Percentiles rank a stretch among this genome's conserved stretches.
phyloP scores from a whole-genome alignment of 2,329 filamentous ascomycete genomes.

The Aspergillus fijiensis region DNA sequence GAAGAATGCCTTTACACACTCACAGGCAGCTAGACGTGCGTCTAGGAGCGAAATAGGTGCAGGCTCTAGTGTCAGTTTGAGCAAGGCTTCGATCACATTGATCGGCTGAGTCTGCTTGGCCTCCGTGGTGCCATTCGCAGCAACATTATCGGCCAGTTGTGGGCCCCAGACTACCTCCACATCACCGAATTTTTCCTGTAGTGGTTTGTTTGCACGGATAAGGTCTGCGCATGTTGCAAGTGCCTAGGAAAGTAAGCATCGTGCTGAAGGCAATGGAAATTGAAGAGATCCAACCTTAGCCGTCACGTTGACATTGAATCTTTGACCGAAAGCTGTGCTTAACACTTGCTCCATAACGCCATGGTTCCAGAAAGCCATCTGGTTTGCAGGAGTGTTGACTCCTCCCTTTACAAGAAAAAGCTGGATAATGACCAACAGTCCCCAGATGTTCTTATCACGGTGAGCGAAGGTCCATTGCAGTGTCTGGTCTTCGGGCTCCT shows the following conservation, averaged over 20 bases:
- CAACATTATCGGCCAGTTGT: constrained; percentile 21
- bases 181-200: constrained; percentile 89
- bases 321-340: constrained; percentile 75
- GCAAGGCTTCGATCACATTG: constrained; percentile 89
- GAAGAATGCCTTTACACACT: constrained; percentile 92
- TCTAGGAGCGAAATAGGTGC: constrained; percentile 69
- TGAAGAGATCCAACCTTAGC: constrained; percentile 60
- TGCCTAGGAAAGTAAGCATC: constrained; percentile 54
- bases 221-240: constrained; percentile 82
- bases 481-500: constrained; percentile 58
- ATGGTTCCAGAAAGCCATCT: constrained; percentile 79
- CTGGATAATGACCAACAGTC: constrained; percentile 79
- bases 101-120: constrained; percentile 60
- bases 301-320: constrained; percentile 73
- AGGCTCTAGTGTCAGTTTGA: constrained; percentile 75
- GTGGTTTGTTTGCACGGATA: constrained; percentile 72
- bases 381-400: constrained; percentile 76
- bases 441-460: constrained; percentile 87
- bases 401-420: constrained; percentile 83
- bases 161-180: constrained; percentile 63
- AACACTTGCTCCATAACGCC: constrained; percentile 77
- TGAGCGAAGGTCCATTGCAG: constrained; percentile 75
- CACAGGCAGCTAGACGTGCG: constrained; percentile 78
- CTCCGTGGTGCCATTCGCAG: constrained; percentile 35
- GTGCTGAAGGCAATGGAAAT: constrained; percentile 20